These are phyloP conservation scores for Nasturtium officinale DNA, from an alignment of 345 rosid genomes.

Conservation along the genomic window DNA sequence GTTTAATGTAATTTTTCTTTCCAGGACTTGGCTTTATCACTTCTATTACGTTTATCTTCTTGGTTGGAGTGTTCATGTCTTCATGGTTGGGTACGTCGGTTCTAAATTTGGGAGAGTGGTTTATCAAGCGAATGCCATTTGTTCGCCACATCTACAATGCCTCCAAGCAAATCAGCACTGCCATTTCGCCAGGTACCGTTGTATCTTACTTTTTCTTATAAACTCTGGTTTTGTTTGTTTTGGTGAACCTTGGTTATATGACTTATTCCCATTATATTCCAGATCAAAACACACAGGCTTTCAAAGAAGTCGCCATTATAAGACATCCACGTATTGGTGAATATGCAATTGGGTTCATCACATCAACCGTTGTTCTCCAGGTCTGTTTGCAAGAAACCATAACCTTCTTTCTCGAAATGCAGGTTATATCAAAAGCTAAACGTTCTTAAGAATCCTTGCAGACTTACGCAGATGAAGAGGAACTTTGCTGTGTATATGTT, in stretches of 20 bases:
- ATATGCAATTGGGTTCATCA: slow-evolving; percentile 97
- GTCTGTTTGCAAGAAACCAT: slow-evolving; percentile 40
- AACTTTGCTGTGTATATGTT: slow-evolving; percentile 92
- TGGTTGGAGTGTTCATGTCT: slow-evolving; percentile 99
- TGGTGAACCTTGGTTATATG: slow-evolving; percentile 6
- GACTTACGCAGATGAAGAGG: slow-evolving; percentile 89
- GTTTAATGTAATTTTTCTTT: slow-evolving; percentile 26
- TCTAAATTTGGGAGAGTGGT: slow-evolving; percentile 95
- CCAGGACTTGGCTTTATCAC: slow-evolving; percentile 96
- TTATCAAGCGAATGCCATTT: slow-evolving; percentile 97
- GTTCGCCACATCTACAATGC: slow-evolving; percentile 97
- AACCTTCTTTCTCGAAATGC: background rate
- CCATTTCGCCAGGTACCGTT: slow-evolving; percentile 87
- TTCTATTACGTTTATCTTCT: slow-evolving; percentile 86
- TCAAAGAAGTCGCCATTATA: slow-evolving; percentile 97
- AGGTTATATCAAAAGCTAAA: background rate
- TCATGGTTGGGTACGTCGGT: slow-evolving; percentile 99
- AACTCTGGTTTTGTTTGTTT: background rate
- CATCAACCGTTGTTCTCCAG: slow-evolving; percentile 88
- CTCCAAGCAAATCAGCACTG: slow-evolving; percentile 98
- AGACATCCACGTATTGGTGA: slow-evolving; percentile 98
- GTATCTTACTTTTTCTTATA: background rate
- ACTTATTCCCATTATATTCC: slow-evolving; percentile 14
- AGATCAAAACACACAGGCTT: slow-evolving; percentile 96
- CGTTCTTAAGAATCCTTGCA: slow-evolving; percentile 45